These are phyloP conservation scores for Bipolaris zeicola DNA, from an alignment of 2,329 filamentous ascomycete species.

Conservation along the genomic window DNA sequence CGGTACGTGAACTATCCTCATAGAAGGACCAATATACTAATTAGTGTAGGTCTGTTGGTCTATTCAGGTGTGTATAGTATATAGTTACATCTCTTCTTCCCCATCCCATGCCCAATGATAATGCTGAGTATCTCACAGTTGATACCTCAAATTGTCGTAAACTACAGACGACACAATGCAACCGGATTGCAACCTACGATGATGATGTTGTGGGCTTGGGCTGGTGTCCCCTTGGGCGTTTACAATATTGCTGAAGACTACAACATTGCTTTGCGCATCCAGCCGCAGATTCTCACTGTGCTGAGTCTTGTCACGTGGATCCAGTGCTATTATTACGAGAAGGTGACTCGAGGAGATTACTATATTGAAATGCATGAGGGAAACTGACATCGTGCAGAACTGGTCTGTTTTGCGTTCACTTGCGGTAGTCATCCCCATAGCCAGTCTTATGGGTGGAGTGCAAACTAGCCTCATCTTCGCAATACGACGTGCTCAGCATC, in stretches of 20 bases:
- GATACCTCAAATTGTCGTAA: slow-evolving; percentile 72
- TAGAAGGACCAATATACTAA: slow-evolving; percentile 10
- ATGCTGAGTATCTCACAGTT: slow-evolving; percentile 53
- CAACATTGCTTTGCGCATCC: slow-evolving; percentile 60
- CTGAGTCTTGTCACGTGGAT: slow-evolving; percentile 61
- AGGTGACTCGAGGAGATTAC: slow-evolving; percentile 19
- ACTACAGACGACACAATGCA: slow-evolving; percentile 69
- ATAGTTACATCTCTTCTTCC: not conserved
- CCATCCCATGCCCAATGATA: not conserved
- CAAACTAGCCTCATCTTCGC: slow-evolving; percentile 66
- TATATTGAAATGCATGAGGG: too few species aligned
- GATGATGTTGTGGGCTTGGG: slow-evolving; percentile 74
- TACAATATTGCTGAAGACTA: slow-evolving; percentile 62
- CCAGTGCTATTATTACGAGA: slow-evolving; percentile 62
- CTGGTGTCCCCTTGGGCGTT: slow-evolving; percentile 69
- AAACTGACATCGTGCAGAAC: slow-evolving; percentile 46
- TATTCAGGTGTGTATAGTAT: slow-evolving; percentile 56
- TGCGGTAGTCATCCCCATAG: slow-evolving; percentile 58
- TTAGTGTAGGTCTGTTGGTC: slow-evolving; percentile 63
- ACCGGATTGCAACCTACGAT: slow-evolving; percentile 69
- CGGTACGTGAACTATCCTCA: slow-evolving; percentile 47
- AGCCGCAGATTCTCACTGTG: slow-evolving; percentile 61
- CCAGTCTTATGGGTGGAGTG: slow-evolving; percentile 62
- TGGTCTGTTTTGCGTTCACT: slow-evolving; percentile 60
- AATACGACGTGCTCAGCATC: slow-evolving; percentile 52